Conservation (phyloP, 805 yeast species). For the Ogataea polymorpha region DNA sequence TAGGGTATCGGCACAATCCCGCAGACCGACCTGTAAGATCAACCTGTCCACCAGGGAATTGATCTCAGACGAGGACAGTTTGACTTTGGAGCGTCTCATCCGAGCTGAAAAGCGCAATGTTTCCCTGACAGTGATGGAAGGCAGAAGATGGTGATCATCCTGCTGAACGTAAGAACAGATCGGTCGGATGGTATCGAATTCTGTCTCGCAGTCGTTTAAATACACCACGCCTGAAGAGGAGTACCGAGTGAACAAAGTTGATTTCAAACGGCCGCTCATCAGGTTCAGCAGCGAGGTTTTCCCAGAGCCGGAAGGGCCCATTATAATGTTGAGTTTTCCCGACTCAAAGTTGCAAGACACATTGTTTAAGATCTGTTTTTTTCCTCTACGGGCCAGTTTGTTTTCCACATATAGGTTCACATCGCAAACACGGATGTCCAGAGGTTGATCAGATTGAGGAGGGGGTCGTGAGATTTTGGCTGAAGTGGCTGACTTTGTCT, state of each 20-base stretch:
- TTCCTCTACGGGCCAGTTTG: conserved; percentile 15
- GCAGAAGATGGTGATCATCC: conserved; percentile 69
- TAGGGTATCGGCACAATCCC: conserved; percentile 73
- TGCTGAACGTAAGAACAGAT: conserved; percentile 78
- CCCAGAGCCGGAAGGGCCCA: conserved; percentile 84
- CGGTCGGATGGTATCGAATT: conserved; percentile 33
- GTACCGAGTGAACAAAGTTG: conserved; percentile 29
- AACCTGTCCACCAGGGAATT: conserved; percentile 47
- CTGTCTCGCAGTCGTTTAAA: conserved; percentile 37
- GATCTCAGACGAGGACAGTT: conserved; percentile 39
- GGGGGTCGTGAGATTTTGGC: neutral
- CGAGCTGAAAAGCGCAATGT: conserved; percentile 71
- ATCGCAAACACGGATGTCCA: conserved; percentile 20
- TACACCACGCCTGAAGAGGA: conserved; percentile 40
- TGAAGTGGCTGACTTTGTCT: neutral
- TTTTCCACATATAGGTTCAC: conserved; percentile 25
- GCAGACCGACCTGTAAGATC: conserved; percentile 65
- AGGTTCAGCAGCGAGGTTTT: conserved; percentile 65
- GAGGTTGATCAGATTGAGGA: neutral
- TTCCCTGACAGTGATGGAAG: conserved; percentile 74
- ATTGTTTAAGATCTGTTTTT: conserved; percentile 39
- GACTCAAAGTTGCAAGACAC: conserved; percentile 52
- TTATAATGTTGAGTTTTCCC: conserved; percentile 62
- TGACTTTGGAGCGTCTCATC: conserved; percentile 51
- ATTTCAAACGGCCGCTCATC: conserved; percentile 55